Conservation (phyloP, 768 basidiomycete species). For the Naganishia vaughanmartiniae region DNA sequence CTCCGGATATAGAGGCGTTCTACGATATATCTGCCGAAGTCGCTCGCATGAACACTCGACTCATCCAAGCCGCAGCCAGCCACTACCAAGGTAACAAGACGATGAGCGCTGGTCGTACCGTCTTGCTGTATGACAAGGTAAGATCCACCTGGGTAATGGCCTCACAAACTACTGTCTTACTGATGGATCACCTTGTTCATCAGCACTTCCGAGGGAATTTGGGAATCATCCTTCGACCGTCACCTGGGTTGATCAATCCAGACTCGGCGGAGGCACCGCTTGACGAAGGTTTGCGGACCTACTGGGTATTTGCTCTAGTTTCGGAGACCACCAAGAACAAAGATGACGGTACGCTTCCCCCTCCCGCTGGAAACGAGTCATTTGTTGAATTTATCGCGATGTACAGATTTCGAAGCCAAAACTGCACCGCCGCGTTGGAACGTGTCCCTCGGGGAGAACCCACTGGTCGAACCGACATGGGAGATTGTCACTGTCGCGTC, state of each 20-base stretch:
- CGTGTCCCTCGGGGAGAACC: conserved; percentile 56
- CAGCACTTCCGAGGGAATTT: conserved; percentile 73
- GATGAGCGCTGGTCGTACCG: conserved; percentile 70
- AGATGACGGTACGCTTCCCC: conserved; percentile 40
- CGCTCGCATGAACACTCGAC: conserved; percentile 61
- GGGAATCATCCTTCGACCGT: conserved; percentile 69
- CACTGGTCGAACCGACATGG: conserved; percentile 62
- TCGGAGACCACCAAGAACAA: conserved; percentile 62
- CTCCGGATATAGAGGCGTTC: conserved; percentile 67
- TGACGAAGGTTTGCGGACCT: conserved; percentile 60
- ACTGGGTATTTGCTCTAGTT: conserved; percentile 71
- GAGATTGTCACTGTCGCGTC: conserved; percentile 66
- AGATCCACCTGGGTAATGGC: neutral
- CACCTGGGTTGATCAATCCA: conserved; percentile 50
- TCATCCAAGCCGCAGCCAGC: conserved; percentile 63
- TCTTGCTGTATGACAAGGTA: conserved; percentile 61
- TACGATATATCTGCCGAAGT: conserved; percentile 71
- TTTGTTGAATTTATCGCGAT: neutral
- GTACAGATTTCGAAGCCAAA: conserved; percentile 61
- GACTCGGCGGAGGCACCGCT: conserved; percentile 54
- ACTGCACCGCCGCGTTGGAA: conserved; percentile 76
- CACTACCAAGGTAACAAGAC: conserved; percentile 68
- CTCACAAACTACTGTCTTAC: neutral
- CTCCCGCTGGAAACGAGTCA: neutral
- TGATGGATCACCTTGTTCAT: neutral